Percentiles rank a stretch among this genome's conserved stretches.
These are phyloP conservation scores for Myxozyma vanderwaltii DNA, from an alignment of 805 yeast species.

Conservation along the genomic window DNA sequence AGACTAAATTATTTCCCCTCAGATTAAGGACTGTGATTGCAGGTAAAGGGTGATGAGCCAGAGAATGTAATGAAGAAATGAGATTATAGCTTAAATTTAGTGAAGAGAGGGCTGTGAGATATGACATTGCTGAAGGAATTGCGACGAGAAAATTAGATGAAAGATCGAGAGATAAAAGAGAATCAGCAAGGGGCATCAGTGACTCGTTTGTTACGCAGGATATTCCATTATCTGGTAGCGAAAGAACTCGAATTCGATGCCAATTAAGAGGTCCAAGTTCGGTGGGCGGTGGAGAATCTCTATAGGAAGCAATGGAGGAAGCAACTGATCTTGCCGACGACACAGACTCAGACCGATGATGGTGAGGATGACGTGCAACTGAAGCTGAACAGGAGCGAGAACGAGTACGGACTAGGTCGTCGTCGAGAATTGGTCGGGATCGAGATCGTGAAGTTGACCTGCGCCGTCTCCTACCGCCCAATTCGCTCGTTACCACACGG, in stretches of 20 bases:
- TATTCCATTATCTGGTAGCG: conserved; percentile 48
- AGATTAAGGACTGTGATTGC: conserved; percentile 32
- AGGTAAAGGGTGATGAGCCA: conserved; percentile 31
- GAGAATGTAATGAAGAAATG: conserved; percentile 28
- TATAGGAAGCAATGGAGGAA: conserved; percentile 27
- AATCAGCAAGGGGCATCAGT: conserved; percentile 41
- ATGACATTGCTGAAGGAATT: conserved; percentile 57
- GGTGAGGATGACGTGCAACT: neutral
- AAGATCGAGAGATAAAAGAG: conserved; percentile 52
- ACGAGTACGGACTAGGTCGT: neutral
- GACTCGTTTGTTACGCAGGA: conserved; percentile 39
- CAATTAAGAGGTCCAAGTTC: conserved; percentile 39
- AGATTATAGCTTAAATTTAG: conserved; percentile 67
- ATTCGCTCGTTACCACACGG: neutral
- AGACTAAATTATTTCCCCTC: conserved; percentile 34
- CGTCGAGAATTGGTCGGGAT: neutral
- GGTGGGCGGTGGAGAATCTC: conserved; percentile 33
- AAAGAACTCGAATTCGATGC: conserved; percentile 47
- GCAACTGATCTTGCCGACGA: conserved; percentile 32
- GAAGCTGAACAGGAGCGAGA: conserved; percentile 12
- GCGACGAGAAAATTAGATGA: conserved; percentile 55
- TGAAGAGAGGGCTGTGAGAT: conserved; percentile 56
- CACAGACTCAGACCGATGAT: conserved; percentile 8
- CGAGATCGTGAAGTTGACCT: conserved; percentile 4
- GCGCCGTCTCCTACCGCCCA: neutral